phyloP scores from a whole-genome alignment of 345 rosid genomes.

The Kernera saxatilis region DNA sequence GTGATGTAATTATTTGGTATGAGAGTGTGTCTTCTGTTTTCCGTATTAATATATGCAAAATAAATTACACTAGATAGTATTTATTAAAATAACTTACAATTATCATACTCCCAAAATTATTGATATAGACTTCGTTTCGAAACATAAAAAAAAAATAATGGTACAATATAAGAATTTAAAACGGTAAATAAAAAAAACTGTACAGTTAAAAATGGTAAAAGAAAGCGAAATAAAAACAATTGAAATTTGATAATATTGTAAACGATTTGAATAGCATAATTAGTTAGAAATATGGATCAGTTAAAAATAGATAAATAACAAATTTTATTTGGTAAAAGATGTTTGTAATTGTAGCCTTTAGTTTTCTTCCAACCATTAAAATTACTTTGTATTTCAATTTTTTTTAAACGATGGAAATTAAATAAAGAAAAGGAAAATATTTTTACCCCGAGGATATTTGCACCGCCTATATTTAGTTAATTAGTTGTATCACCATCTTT shows the following conservation, averaged over 20 bases:
- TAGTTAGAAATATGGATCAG: background rate
- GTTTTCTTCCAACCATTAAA: background rate
- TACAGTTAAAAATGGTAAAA: background rate
- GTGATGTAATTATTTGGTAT: constrained; percentile 51
- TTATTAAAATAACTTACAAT: background rate
- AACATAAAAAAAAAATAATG: background rate
- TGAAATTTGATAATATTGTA: background rate
- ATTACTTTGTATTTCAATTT: background rate
- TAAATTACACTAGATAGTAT: background rate
- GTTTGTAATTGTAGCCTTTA: background rate
- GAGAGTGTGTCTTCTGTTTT: constrained; percentile 34
- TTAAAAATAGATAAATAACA: background rate
- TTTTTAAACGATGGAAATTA: background rate
- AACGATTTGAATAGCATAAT: background rate
- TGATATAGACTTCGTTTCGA: background rate
- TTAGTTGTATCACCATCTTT: too few species aligned
- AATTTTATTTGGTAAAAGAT: background rate
- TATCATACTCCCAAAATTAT: background rate
- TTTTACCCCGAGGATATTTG: too few species aligned
- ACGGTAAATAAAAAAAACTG: background rate
- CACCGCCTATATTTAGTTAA: too few species aligned
- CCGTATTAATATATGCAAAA: background rate
- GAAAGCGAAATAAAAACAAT: background rate
- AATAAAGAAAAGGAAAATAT: too few species aligned
- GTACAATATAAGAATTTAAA: background rate